Conservation (phyloP, 108 stramenopile genomes). For the Pseudonitzschia delicatissima region DNA sequence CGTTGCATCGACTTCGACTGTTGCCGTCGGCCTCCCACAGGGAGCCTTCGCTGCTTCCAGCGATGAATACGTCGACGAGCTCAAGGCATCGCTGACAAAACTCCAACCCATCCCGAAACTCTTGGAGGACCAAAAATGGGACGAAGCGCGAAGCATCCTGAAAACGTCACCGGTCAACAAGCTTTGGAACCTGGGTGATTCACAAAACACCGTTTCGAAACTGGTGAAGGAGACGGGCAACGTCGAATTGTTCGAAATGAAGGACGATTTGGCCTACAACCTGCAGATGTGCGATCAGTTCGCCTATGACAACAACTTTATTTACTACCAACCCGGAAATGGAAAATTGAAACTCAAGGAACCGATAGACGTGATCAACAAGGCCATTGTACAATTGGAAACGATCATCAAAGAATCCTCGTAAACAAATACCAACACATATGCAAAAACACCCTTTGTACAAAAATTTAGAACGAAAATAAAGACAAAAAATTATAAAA, state of each 20-base stretch:
- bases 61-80: conserved; percentile 34
- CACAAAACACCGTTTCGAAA: conserved; percentile 53
- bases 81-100: conserved; percentile 35
- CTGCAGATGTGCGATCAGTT: conserved; percentile 80
- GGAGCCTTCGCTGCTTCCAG: conserved; percentile 6
- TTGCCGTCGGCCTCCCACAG: not conserved
- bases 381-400: conserved; percentile 46
- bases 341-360: conserved; percentile 67
- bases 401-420: conserved; percentile 6
- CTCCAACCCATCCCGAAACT: conserved; percentile 45
- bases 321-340: conserved; percentile 73
- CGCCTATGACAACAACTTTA: conserved; percentile 72
- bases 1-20: not conserved
- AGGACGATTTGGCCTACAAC: conserved; percentile 62
- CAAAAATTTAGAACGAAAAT: too few species aligned
- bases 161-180: conserved; percentile 74
- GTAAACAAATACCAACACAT: too few species aligned
- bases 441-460: too few species aligned
- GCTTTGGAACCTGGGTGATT: conserved; percentile 75
- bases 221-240: conserved; percentile 64
- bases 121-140: conserved; percentile 59
- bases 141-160: conserved; percentile 64
- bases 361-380: conserved; percentile 48
- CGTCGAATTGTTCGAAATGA: conserved; percentile 62
- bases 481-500: too few species aligned